phyloP scores from a whole-genome alignment of 2,329 filamentous ascomycete species.

The Sphaerostilbella broomeana region DNA sequence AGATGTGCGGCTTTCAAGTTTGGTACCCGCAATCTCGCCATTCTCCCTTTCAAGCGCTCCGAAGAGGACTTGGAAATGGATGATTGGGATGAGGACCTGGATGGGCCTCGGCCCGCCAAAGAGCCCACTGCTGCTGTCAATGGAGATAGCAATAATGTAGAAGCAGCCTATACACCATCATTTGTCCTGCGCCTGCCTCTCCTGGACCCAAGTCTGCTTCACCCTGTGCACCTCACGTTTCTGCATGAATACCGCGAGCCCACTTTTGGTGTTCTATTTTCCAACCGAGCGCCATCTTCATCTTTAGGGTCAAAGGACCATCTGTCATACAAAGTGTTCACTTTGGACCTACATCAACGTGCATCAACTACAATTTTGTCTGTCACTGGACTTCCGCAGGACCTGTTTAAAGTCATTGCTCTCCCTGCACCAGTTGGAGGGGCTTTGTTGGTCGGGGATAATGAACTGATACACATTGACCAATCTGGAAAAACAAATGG shows the following conservation, averaged over 20 bases:
- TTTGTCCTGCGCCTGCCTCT: slow-evolving; percentile 89
- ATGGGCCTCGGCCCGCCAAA: slow-evolving; percentile 56
- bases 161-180: slow-evolving; percentile 76
- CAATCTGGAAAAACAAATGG: slow-evolving; percentile 92
- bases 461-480: slow-evolving; percentile 91
- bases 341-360: slow-evolving; percentile 84
- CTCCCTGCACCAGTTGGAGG: slow-evolving; percentile 83
- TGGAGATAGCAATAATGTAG: slow-evolving; percentile 32
- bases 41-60: slow-evolving; percentile 81
- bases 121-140: slow-evolving; percentile 29
- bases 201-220: slow-evolving; percentile 78
- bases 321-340: slow-evolving; percentile 88
- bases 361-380: slow-evolving; percentile 90
- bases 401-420: slow-evolving; percentile 75
- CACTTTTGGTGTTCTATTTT: slow-evolving; percentile 90
- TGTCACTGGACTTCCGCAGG: slow-evolving; percentile 76
- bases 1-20: slow-evolving; percentile 94
- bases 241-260: slow-evolving; percentile 95
- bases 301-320: slow-evolving; percentile 80
- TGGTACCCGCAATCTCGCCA: slow-evolving; percentile 79
- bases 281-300: slow-evolving; percentile 64
- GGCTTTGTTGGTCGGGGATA: slow-evolving; percentile 75
- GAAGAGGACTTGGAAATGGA: slow-evolving; percentile 88
- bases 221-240: slow-evolving; percentile 88
- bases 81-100: slow-evolving; percentile 79